A percentile compares a stretch with the other conserved stretches of the same genome.
These are phyloP conservation scores for Leccinum pellstonianum DNA, from an alignment of 768 basidiomycete species.

Conservation along the genomic window DNA sequence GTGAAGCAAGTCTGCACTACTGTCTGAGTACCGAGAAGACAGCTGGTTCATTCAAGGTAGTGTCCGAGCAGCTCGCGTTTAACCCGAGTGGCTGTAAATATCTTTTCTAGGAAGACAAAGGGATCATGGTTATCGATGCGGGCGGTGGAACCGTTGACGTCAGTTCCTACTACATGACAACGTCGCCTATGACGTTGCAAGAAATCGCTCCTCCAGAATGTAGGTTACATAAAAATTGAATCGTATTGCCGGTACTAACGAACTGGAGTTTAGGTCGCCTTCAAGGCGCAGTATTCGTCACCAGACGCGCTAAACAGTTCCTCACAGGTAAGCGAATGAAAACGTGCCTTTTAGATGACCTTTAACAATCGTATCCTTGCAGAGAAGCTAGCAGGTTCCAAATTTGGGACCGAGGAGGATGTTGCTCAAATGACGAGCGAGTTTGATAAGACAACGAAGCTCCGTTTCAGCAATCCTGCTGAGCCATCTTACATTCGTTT, in stretches of 20 bases:
- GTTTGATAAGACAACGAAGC: conserved; percentile 50
- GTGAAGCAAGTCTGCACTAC: conserved; percentile 53
- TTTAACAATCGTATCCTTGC: not conserved
- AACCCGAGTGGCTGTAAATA: not conserved
- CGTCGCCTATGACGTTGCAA: conserved; percentile 36
- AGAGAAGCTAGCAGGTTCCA: conserved; percentile 43
- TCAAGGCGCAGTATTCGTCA: conserved; percentile 53
- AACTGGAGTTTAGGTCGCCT: conserved; percentile 41
- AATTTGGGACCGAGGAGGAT: conserved; percentile 39
- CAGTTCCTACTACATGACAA: conserved; percentile 49
- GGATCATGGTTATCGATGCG: conserved; percentile 57
- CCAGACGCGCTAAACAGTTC: conserved; percentile 39
- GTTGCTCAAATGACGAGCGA: conserved; percentile 39
- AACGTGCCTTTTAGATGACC: not conserved
- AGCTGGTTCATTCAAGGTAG: conserved; percentile 28
- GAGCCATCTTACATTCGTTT: conserved; percentile 49
- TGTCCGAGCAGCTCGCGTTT: not conserved
- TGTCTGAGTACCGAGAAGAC: conserved; percentile 40
- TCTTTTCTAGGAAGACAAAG: conserved; percentile 39
- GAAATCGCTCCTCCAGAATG: conserved; percentile 50
- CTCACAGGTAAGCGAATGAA: conserved; percentile 34
- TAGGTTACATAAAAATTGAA: conserved; percentile 18
- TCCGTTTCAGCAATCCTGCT: conserved; percentile 38
- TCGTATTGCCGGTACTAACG: not conserved
- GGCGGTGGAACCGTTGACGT: conserved; percentile 64